Conservation (phyloP, 2,329 filamentous ascomycete genomes). For the Cytospora piceicola region DNA sequence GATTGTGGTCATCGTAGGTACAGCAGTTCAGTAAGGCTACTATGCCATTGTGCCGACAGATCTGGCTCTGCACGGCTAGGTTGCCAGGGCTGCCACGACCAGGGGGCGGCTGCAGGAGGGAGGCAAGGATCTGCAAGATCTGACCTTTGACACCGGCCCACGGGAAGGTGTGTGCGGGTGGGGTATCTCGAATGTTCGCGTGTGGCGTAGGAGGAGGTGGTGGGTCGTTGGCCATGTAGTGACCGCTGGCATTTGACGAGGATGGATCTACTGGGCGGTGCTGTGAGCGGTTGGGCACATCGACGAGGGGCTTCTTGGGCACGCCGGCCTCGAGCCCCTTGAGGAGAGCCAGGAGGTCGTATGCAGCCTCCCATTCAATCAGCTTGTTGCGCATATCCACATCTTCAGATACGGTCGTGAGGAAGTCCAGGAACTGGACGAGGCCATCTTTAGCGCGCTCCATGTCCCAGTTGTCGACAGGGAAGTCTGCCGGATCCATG, state of each 20-base stretch:
- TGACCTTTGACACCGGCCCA: conserved; percentile 85
- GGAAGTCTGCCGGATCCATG: conserved; percentile 83
- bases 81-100: conserved; percentile 65
- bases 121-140: conserved; percentile 87
- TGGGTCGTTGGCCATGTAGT: conserved; percentile 40
- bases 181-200: conserved; percentile 56
- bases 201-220: conserved; percentile 50
- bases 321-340: conserved; percentile 88
- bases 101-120: conserved; percentile 81
- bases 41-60: conserved; percentile 82
- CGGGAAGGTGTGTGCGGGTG: conserved; percentile 62
- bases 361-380: conserved; percentile 89
- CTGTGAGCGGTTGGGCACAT: conserved; percentile 47
- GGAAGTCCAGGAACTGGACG: conserved; percentile 91
- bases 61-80: conserved; percentile 82
- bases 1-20: conserved; percentile 88
- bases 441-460: conserved; percentile 94
- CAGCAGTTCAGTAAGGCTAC: conserved; percentile 89
- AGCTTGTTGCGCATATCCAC: conserved; percentile 81
- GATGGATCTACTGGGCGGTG: conserved; percentile 34
- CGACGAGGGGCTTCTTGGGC: conserved; percentile 74
- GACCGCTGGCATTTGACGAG: conserved; percentile 43
- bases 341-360: conserved; percentile 84
- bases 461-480: conserved; percentile 96
- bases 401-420: conserved; percentile 86